These are phyloP conservation scores for Sporothrix brasiliensis DNA, from an alignment of 2,329 filamentous ascomycete genomes.

Conservation along the genomic window DNA sequence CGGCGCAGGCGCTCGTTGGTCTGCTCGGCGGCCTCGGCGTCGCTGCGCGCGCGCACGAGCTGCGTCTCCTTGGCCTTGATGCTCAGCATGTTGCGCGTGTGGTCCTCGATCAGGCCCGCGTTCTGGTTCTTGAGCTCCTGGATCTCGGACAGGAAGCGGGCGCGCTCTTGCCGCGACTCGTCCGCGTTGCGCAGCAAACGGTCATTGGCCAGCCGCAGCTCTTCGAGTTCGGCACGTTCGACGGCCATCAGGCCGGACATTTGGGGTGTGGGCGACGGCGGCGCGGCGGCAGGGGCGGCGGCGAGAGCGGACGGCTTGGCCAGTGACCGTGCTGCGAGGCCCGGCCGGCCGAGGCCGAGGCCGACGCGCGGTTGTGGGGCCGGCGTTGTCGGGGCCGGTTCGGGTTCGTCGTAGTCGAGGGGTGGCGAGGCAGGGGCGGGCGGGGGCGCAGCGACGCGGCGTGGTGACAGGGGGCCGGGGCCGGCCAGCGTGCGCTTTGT, in stretches of 20 bases:
- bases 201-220: constrained; percentile 82
- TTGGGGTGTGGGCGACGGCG: constrained; percentile 58
- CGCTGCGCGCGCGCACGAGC: constrained; percentile 84
- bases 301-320: constrained; percentile 67
- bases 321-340: constrained; percentile 82
- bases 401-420: constrained; percentile 58
- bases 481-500: constrained; percentile 58
- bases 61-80: constrained; percentile 99
- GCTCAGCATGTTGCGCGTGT: constrained; percentile 90
- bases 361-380: constrained; percentile 62
- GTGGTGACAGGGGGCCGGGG: constrained; percentile 55
- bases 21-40: constrained; percentile 85
- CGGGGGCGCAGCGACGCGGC: constrained; percentile 47
- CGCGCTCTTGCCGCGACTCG: constrained; percentile 78
- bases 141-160: constrained; percentile 81
- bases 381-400: constrained; percentile 55
- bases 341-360: constrained; percentile 73
- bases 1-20: constrained; percentile 80
- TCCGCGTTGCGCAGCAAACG: constrained; percentile 73
- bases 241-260: constrained; percentile 70
- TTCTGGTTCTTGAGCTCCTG: constrained; percentile 97
- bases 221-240: constrained; percentile 92
- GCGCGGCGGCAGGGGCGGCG: constrained; percentile 56
- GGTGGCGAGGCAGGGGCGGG: constrained; percentile 54
- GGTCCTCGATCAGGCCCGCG: constrained; percentile 93